These are phyloP conservation scores for Spizellomyces punctatus DNA, from an alignment of 192 early-diverging fungal species.

Conservation along the genomic window DNA sequence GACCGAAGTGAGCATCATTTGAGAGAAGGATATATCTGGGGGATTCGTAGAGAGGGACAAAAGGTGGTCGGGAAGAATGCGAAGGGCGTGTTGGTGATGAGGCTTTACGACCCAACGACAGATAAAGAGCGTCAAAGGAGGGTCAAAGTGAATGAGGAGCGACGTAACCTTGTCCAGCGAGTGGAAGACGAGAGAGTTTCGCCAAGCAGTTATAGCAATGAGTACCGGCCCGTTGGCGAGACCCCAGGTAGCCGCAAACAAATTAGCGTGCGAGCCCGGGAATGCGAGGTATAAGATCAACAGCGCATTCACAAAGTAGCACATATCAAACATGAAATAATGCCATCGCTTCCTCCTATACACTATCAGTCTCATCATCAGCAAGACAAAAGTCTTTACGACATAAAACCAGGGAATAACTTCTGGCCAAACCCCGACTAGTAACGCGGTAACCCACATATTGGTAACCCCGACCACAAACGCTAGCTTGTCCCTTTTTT, in stretches of 20 bases:
- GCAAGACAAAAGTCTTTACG: conserved; percentile 10
- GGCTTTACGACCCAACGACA: conserved; percentile 55
- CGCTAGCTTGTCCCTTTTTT: conserved; percentile 59
- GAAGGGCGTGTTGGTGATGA: conserved; percentile 28
- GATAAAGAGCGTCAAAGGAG: conserved; percentile 57
- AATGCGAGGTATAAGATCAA: conserved; percentile 57
- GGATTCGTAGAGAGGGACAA: neutral
- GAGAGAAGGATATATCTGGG: conserved; percentile 17
- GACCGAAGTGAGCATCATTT: conserved; percentile 33
- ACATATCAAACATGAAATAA: conserved; percentile 36
- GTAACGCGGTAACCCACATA: conserved; percentile 57
- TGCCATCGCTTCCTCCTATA: conserved; percentile 27
- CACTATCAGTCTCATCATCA: conserved; percentile 8
- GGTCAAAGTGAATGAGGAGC: conserved; percentile 66
- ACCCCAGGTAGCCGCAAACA: conserved; percentile 42
- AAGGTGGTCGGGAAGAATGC: conserved; percentile 6
- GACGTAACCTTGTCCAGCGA: conserved; percentile 66
- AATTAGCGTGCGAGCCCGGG: conserved; percentile 35
- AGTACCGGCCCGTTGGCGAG: conserved; percentile 67
- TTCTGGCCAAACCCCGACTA: conserved; percentile 16
- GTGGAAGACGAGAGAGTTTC: conserved; percentile 57
- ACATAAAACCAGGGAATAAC: conserved; percentile 19
- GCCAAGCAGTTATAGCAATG: conserved; percentile 64
- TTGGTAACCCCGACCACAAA: conserved; percentile 70
- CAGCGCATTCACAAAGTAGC: conserved; percentile 56